Evolutionary conservation across 352 stramenopile genomes (phyloP), one percentile per base, ranked within the genome.

Genomic region (Phytophthora nicotianae): DNA sequence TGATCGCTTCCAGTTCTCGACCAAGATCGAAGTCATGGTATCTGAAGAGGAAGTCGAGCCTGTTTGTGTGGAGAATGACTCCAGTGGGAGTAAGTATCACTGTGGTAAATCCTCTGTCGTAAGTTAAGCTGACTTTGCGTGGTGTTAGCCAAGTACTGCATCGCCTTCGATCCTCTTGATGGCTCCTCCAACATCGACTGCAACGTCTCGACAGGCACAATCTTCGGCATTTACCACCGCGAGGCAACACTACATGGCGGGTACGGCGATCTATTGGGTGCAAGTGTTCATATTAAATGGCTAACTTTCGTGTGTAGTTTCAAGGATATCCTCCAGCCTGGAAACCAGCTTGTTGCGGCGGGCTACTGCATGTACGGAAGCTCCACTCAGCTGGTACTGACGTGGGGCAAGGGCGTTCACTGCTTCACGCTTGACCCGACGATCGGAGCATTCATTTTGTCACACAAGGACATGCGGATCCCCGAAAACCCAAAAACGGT

Each of bases 151-250:
- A 93, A 98, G 77, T 99, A 97, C 84, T 98, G 93, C 77, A 98
- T 99, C 55, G 96, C 94, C 13, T 99, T 99, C 64, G 97, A 99
- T 70, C 97, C 97, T 42, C 83, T 99, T 1, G 97, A 99, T 70
- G 97, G 97, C 32, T 98, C 93, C 26, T 98, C 89, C 48, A 99
- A 99, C 80, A 99, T 99, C 87, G 97, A 99, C 77, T 99, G 96
- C 78, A 99, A 99, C 76, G 96, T 99, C 23, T 99, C 94, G 41
- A 98, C 98, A 14, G 96, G 97, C 51, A 99, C 97, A 42, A 99
- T 99, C 73, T 99, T 99, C 70, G 91, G 84, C 54, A 98, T 99
- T 26, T 99, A 98, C 75, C 86, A 98, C 67, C 91, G 88, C 51
- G 67, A 87, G 10, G 32, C 47, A 20, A 50, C 47, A 19, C 53